Evolutionary conservation across 140 eudicot genomes (phyloP).

Genomic region (Bidens hawaiensis): DNA sequence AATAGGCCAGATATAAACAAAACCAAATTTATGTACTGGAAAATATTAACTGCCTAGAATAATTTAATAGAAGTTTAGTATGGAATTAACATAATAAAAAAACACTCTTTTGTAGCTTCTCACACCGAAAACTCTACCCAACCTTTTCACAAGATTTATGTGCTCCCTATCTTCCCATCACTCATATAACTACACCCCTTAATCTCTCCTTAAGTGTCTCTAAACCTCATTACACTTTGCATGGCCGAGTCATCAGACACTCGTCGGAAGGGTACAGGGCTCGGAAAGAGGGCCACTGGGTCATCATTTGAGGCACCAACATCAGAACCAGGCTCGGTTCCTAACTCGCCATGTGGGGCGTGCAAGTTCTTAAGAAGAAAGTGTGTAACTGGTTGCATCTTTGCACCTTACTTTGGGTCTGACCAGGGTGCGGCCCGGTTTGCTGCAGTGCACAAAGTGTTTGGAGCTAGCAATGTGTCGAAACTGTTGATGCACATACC

Average conservation of each 20-base stretch:
- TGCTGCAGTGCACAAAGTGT: conserved; percentile 91
- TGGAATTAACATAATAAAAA: conserved; percentile 1
- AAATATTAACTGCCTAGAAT: not conserved
- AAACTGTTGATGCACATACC: conserved; percentile 70
- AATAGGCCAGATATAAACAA: not conserved
- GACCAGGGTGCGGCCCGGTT: conserved; percentile 93
- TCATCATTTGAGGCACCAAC: conserved; percentile 12
- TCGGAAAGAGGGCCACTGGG: conserved; percentile 35
- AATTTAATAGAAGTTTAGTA: conserved; percentile 18
- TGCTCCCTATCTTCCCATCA: conserved; percentile 30
- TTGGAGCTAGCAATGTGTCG: conserved; percentile 90
- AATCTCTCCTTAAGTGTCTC: conserved; percentile 12
- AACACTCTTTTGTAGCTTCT: conserved; percentile 78
- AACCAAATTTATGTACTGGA: not conserved
- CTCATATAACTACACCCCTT: conserved; percentile 30
- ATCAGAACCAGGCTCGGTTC: conserved; percentile 16
- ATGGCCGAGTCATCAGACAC: conserved; percentile 46
- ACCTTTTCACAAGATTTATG: conserved; percentile 62
- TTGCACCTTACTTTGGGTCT: conserved; percentile 79
- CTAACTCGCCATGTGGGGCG: conserved; percentile 74
- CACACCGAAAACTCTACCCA: conserved; percentile 53
- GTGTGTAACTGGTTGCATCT: conserved; percentile 72
- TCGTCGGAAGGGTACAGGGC: conserved; percentile 34
- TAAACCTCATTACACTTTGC: conserved; percentile 15
- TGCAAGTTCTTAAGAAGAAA: conserved; percentile 85